These are phyloP conservation scores for Phaeotremella fagi DNA, from an alignment of 768 basidiomycete genomes.

Conservation along the genomic window DNA sequence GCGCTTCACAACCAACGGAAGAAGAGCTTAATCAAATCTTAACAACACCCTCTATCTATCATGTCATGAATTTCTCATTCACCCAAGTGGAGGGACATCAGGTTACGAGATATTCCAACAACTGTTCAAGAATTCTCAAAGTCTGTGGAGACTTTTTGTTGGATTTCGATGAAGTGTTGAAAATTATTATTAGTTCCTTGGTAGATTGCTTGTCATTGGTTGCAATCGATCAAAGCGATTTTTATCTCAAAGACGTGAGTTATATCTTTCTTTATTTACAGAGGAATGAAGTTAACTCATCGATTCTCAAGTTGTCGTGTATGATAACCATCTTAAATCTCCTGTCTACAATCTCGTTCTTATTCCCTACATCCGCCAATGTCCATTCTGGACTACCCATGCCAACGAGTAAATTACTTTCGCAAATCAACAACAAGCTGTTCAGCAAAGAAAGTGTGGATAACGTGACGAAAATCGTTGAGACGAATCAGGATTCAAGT, in stretches of 20 bases:
- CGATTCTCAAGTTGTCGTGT: conserved; percentile 4
- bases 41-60: conserved; percentile 21
- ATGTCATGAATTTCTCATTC: conserved; percentile 18
- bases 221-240: neutral
- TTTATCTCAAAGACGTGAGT: conserved; percentile 5
- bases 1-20: neutral
- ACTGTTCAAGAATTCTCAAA: conserved; percentile 23
- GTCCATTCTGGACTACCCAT: too few relatives aligned
- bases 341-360: conserved; percentile 1
- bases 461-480: too few relatives aligned
- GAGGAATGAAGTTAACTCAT: neutral
- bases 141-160: conserved; percentile 19
- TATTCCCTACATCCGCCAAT: conserved; percentile 7
- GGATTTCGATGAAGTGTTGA: neutral
- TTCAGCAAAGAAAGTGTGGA: too few relatives aligned
- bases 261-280: neutral
- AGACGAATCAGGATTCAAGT: neutral
- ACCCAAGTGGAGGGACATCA: neutral
- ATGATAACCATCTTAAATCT: conserved; percentile 6
- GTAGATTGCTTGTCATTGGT: neutral
- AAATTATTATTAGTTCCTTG: neutral
- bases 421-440: neutral
- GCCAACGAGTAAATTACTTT: too few relatives aligned
- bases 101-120: conserved; percentile 4
- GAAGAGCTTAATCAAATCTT: neutral